phyloP scores from a whole-genome alignment of 805 yeast genomes.

The Helenozyma baotianmanensis region DNA sequence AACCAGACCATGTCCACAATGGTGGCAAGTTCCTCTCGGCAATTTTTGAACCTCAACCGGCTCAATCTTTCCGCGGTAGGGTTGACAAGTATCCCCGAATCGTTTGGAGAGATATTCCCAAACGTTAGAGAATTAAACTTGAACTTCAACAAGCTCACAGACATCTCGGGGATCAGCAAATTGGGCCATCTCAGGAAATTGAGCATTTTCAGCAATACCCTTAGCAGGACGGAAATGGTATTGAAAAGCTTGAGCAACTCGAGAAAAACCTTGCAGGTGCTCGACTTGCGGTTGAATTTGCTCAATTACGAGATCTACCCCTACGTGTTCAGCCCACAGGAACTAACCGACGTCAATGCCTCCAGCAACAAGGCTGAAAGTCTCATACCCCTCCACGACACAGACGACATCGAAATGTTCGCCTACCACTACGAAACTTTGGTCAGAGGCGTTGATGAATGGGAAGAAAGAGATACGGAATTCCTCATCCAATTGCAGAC shows the following conservation, averaged over 20 bases:
- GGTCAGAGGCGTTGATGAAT: constrained; percentile 30
- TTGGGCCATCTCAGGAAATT: constrained; percentile 35
- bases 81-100: constrained; percentile 32
- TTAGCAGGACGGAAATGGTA: constrained; percentile 30
- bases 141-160: constrained; percentile 43
- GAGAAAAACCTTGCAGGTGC: constrained; percentile 28
- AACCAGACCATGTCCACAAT: constrained; percentile 10
- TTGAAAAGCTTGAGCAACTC: constrained; percentile 27
- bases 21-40: no score
- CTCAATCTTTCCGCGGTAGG: constrained; percentile 47
- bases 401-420: constrained; percentile 51
- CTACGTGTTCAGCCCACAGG: constrained; percentile 47
- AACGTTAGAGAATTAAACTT: constrained; percentile 44
- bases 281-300: constrained; percentile 50
- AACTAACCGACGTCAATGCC: constrained; percentile 13
- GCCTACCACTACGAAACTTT: constrained; percentile 42
- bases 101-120: constrained; percentile 40
- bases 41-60: constrained; percentile 32
- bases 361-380: constrained; percentile 17
- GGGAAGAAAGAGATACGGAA: constrained; percentile 36
- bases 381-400: constrained; percentile 41
- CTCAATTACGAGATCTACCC: constrained; percentile 46
- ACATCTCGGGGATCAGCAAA: constrained; percentile 28
- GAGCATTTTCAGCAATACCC: constrained; percentile 42
- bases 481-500: constrained; percentile 22